A percentile compares a stretch with the other conserved stretches of the same genome.
Conservation (phyloP, 805 yeast genomes). For the Dipodascopsis tothii region DNA sequence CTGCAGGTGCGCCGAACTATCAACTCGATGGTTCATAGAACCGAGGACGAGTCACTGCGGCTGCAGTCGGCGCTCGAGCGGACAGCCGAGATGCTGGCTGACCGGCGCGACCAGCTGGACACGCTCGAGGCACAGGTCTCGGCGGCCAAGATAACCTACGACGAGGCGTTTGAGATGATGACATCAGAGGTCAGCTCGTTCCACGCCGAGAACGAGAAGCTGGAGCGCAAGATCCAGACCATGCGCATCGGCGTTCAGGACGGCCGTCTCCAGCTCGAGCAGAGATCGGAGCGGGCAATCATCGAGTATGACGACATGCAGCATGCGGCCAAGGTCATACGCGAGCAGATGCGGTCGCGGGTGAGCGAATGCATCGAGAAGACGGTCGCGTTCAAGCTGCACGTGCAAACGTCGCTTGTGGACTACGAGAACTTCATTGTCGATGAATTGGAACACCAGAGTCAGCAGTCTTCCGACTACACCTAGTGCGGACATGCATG, state of each 20-base stretch:
- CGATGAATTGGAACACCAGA: slow-evolving; percentile 41
- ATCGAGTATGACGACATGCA: slow-evolving; percentile 46
- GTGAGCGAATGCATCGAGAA: slow-evolving; percentile 52
- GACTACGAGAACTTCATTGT: slow-evolving; percentile 45
- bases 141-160: slow-evolving; percentile 46
- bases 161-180: slow-evolving; percentile 50
- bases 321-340: slow-evolving; percentile 41
- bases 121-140: slow-evolving; percentile 50
- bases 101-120: slow-evolving; percentile 51
- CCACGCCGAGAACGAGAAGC: slow-evolving; percentile 57
- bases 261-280: slow-evolving; percentile 43
- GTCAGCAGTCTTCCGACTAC: slow-evolving; percentile 57
- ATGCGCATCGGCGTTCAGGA: slow-evolving; percentile 44
- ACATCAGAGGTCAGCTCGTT: slow-evolving; percentile 45
- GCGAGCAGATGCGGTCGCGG: slow-evolving; percentile 45
- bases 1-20: slow-evolving; percentile 42
- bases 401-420: slow-evolving; percentile 57
- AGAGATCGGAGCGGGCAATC: slow-evolving; percentile 44
- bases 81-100: slow-evolving; percentile 47
- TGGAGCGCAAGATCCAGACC: slow-evolving; percentile 50
- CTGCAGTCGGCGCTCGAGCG: slow-evolving; percentile 54
- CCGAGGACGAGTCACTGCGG: slow-evolving; percentile 51
- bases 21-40: slow-evolving; percentile 39
- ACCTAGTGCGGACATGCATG: no score
- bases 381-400: slow-evolving; percentile 57